Conservation (phyloP, 2,329 filamentous ascomycete species). For the Apiospora hydei region DNA sequence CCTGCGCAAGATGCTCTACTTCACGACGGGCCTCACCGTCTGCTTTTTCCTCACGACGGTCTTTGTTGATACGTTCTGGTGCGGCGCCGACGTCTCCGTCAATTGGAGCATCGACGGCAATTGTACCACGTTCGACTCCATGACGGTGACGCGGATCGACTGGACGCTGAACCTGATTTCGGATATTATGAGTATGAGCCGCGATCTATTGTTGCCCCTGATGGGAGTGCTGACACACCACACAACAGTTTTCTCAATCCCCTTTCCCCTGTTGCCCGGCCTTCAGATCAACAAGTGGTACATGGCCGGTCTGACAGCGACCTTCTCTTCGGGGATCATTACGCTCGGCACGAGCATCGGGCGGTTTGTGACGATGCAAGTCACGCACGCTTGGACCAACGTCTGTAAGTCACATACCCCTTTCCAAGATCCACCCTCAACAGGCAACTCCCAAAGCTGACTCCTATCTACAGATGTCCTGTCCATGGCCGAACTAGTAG, state of each 20-base stretch:
- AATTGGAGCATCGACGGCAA: conserved; percentile 23
- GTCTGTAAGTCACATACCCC: conserved; percentile 7
- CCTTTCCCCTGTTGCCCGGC: conserved; percentile 11
- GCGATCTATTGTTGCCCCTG: not conserved
- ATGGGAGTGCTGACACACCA: not conserved
- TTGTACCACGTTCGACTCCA: conserved; percentile 17
- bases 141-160: conserved; percentile 20
- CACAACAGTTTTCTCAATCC: conserved; percentile 8
- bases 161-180: conserved; percentile 6
- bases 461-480: not conserved
- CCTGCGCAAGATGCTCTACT: conserved; percentile 22
- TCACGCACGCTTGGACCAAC: conserved; percentile 22
- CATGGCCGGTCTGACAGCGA: not conserved
- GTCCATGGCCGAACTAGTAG: conserved; percentile 17
- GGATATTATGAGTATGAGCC: conserved; percentile 11
- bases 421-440: not conserved
- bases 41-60: conserved; percentile 21
- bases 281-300: conserved; percentile 17
- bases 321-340: conserved; percentile 5
- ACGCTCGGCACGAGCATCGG: conserved; percentile 11
- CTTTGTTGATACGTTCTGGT: conserved; percentile 25
- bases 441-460: not conserved
- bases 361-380: conserved; percentile 17
- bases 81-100: conserved; percentile 9
- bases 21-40: conserved; percentile 15